phyloP scores from a whole-genome alignment of 441 rosid species.

The Populus hybrid region DNA sequence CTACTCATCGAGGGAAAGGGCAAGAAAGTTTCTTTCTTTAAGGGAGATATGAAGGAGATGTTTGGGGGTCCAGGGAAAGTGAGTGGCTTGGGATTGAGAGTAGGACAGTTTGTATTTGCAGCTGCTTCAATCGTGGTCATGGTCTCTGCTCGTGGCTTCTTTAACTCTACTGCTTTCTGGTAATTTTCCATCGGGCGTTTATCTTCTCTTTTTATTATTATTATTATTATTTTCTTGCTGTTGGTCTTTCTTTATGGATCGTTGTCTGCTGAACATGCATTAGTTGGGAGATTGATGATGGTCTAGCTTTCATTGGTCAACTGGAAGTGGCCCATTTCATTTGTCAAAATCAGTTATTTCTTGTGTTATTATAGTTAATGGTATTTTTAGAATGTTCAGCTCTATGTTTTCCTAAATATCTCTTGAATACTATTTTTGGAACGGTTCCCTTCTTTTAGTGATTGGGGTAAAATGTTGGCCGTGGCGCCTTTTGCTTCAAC shows the following conservation, averaged over 20 bases:
- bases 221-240: not conserved
- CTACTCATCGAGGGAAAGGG: conserved; percentile 2
- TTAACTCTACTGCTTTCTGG: conserved; percentile 52
- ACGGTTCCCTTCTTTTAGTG: not conserved
- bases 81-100: conserved; percentile 42
- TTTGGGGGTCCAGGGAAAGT: conserved; percentile 48
- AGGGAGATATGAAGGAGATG: conserved; percentile 41
- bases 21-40: not conserved
- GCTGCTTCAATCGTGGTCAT: conserved; percentile 51
- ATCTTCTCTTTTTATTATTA: not conserved
- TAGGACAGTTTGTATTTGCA: conserved; percentile 46
- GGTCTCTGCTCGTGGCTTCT: conserved; percentile 44
- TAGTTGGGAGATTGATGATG: not conserved
- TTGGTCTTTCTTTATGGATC: not conserved
- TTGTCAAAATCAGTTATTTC: not conserved
- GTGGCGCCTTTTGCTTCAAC: not conserved
- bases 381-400: not conserved
- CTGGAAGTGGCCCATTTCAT: not conserved
- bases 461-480: not conserved
- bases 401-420: not conserved
- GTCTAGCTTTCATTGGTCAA: not conserved
- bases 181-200: conserved; percentile 9
- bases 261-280: not conserved
- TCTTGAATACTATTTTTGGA: not conserved
- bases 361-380: not conserved